Percentiles rank a stretch among this genome's conserved stretches.
Conservation (phyloP, 2,329 filamentous ascomycete species). For the Nectriaceae sp. region DNA sequence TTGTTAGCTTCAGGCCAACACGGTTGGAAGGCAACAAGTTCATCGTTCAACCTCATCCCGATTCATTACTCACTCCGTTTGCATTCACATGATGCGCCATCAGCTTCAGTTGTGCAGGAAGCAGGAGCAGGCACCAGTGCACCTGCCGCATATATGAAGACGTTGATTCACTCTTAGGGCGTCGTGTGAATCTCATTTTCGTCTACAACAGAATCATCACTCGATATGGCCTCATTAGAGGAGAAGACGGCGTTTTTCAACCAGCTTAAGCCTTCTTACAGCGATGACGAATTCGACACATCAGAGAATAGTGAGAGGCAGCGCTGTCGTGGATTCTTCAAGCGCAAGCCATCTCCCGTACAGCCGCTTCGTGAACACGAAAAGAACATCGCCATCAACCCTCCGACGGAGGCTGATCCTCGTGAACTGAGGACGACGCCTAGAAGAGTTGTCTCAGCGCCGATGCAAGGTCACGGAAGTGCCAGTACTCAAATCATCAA, state of each 20-base stretch:
- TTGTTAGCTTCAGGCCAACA: too few species aligned
- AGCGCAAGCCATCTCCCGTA: slow-evolving; percentile 8
- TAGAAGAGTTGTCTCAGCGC: slow-evolving; percentile 19
- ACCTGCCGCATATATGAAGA: slow-evolving; percentile 1
- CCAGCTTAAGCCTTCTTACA: slow-evolving; percentile 39
- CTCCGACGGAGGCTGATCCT: background rate
- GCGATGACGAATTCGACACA: slow-evolving; percentile 31
- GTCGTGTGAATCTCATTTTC: background rate
- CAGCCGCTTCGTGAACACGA: background rate
- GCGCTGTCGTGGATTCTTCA: slow-evolving; percentile 32
- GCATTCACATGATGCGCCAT: slow-evolving; percentile 8
- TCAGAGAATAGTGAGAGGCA: slow-evolving; percentile 37
- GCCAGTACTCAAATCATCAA: slow-evolving; percentile 25
- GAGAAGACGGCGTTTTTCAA: slow-evolving; percentile 51
- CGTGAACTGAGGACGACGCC: slow-evolving; percentile 13
- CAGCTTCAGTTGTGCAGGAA: background rate
- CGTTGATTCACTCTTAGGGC: background rate
- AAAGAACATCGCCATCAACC: too few species aligned
- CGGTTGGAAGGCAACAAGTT: background rate
- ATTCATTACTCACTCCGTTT: background rate
- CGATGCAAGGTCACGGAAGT: slow-evolving; percentile 12
- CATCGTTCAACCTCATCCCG: background rate
- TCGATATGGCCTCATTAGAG: slow-evolving; percentile 30
- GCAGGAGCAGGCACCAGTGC: slow-evolving; percentile 6
- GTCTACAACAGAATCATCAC: background rate